Conservation (phyloP, 331 rosid genomes). For the Arachis monticola region DNA sequence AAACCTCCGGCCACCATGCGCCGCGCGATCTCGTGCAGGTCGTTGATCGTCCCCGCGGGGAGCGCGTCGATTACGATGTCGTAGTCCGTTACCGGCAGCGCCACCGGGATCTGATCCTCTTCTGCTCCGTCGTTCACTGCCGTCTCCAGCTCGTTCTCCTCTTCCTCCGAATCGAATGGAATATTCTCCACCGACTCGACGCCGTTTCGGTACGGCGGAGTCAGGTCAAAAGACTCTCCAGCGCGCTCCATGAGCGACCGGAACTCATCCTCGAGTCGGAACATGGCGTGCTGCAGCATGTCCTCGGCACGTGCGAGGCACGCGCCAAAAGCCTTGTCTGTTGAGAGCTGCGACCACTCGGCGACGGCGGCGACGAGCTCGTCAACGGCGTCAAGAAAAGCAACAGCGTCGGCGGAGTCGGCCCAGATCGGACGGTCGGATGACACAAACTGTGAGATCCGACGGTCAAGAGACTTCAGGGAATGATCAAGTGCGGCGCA, state of each 20-base stretch:
- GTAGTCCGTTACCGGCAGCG: conserved; percentile 68
- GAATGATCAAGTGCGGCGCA: conserved; percentile 63
- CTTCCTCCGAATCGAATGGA: conserved; percentile 70
- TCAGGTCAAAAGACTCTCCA: conserved; percentile 75
- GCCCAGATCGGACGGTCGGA: conserved; percentile 85
- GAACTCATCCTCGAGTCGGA: conserved; percentile 86
- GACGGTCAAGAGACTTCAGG: conserved; percentile 77
- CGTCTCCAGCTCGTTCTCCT: conserved; percentile 48
- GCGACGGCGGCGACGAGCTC: conserved; percentile 61
- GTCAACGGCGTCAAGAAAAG: conserved; percentile 89
- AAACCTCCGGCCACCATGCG: conserved; percentile 89
- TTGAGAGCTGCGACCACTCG: conserved; percentile 76
- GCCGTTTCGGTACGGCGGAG: conserved; percentile 47
- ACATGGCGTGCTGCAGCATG: conserved; percentile 88
- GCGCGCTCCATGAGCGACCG: conserved; percentile 89
- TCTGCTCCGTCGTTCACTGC: conserved; percentile 40
- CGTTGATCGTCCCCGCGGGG: conserved; percentile 74
- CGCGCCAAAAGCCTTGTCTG: conserved; percentile 59
- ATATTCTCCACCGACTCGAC: conserved; percentile 55
- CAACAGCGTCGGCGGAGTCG: conserved; percentile 67
- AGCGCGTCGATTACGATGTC: conserved; percentile 82
- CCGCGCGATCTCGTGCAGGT: conserved; percentile 89
- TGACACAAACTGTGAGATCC: conserved; percentile 70
- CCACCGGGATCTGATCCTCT: conserved; percentile 67
- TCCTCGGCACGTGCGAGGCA: conserved; percentile 79